These are phyloP conservation scores for Suhomyces kunorum DNA, from an alignment of 1,139 yeast genomes.

Conservation along the genomic window DNA sequence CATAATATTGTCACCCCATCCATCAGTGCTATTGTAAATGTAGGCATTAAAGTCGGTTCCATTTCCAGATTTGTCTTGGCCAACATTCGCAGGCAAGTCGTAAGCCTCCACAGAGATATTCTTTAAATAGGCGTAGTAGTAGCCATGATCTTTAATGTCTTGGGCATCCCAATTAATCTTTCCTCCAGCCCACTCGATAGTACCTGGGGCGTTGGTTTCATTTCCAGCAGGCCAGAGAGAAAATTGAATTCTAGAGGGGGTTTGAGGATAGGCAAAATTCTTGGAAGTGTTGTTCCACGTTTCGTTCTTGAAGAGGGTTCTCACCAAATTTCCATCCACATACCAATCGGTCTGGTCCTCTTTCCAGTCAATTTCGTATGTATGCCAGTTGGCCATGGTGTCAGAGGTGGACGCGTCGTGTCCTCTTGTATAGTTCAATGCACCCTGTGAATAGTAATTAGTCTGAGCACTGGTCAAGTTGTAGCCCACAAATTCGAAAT, in stretches of 20 bases:
- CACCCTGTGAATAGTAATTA: conserved; percentile 78
- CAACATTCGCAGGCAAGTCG: conserved; percentile 60
- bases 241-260: conserved; percentile 83
- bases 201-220: conserved; percentile 64
- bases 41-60: conserved; percentile 49
- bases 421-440: conserved; percentile 64
- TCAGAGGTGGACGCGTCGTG: conserved; percentile 40
- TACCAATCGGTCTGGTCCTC: conserved; percentile 73
- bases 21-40: conserved; percentile 55
- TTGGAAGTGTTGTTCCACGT: conserved; percentile 72
- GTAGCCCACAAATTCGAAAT: conserved; percentile 81
- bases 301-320: conserved; percentile 64
- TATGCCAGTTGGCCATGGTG: conserved; percentile 72
- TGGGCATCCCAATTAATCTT: conserved; percentile 74
- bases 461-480: conserved; percentile 67
- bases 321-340: conserved; percentile 67
- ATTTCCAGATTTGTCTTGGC: conserved; percentile 40
- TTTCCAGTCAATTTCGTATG: conserved; percentile 81
- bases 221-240: conserved; percentile 95
- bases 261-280: conserved; percentile 75
- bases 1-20: conserved; percentile 46
- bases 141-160: conserved; percentile 74
- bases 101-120: conserved; percentile 65
- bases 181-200: conserved; percentile 97
- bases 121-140: conserved; percentile 67